A percentile compares a stretch with the other conserved stretches of the same genome.
phyloP scores from a whole-genome alignment of 2,329 filamentous ascomycete genomes.

The Fusarium chaquense region DNA sequence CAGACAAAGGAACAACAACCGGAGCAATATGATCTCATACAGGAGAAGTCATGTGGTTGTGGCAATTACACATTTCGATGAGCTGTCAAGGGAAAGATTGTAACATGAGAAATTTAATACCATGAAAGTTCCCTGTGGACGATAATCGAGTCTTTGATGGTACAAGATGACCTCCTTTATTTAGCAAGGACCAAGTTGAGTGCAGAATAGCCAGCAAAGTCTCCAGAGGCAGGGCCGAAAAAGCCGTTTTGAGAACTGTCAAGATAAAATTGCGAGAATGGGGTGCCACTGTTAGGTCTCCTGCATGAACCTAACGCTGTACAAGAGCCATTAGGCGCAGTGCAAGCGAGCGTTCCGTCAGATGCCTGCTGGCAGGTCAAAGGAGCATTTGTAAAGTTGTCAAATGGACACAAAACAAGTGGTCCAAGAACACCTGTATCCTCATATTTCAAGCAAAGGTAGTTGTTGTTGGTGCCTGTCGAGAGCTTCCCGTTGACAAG shows the following conservation, averaged over 20 bases:
- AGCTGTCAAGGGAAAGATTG: too few relatives aligned
- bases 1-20: too few relatives aligned
- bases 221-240: background rate
- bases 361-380: background rate
- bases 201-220: background rate
- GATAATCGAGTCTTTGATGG: too few relatives aligned
- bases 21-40: too few relatives aligned
- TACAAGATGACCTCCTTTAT: background rate
- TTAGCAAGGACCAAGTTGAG: background rate
- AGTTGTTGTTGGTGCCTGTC: background rate
- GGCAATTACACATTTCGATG: too few relatives aligned
- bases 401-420: slow-evolving; percentile 3
- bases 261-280: slow-evolving; percentile 14
- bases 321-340: background rate
- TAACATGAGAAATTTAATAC: too few relatives aligned
- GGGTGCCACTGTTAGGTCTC: fast-evolving
- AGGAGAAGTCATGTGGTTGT: too few relatives aligned
- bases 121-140: too few relatives aligned
- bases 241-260: background rate
- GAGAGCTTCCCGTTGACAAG: background rate
- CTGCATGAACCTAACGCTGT: fast-evolving
- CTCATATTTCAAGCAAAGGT: background rate
- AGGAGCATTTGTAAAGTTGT: background rate
- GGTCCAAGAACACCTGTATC: background rate
- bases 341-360: background rate